Evolutionary conservation across 108 stramenopile species (phyloP).

Genomic region (Chaetoceros tenuissimus): DNA sequence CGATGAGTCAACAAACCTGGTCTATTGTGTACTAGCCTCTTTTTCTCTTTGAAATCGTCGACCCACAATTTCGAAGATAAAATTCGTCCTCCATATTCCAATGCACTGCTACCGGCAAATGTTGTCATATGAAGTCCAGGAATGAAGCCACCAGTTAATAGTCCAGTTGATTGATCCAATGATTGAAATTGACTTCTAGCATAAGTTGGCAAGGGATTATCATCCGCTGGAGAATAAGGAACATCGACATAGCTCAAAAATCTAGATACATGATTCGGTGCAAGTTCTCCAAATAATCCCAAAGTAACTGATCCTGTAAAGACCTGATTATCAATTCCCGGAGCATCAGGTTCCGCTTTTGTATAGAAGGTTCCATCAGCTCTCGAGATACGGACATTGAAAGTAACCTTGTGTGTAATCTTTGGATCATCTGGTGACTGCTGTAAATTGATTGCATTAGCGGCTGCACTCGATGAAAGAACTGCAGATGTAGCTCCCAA

Average conservation of each 20-base stretch:
- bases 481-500: too few relatives aligned
- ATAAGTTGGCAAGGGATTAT: slow-evolving; percentile 60
- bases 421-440: not conserved
- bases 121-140: slow-evolving; percentile 55
- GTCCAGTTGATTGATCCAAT: slow-evolving; percentile 57
- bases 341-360: slow-evolving; percentile 33
- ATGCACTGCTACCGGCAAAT: slow-evolving; percentile 41
- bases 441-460: too few relatives aligned
- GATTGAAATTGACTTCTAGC: slow-evolving; percentile 38
- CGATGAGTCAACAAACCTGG: slow-evolving; percentile 74
- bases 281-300: slow-evolving; percentile 55
- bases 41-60: slow-evolving; percentile 15
- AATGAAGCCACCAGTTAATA: slow-evolving; percentile 62
- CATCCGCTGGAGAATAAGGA: slow-evolving; percentile 26
- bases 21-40: slow-evolving; percentile 30
- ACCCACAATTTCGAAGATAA: slow-evolving; percentile 69
- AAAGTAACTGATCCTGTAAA: slow-evolving; percentile 45
- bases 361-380: slow-evolving; percentile 77
- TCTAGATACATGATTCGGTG: slow-evolving; percentile 49
- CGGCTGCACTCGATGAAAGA: too few relatives aligned
- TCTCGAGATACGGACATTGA: slow-evolving; percentile 74
- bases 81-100: slow-evolving; percentile 59
- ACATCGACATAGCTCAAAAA: slow-evolving; percentile 62
- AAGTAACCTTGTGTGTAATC: slow-evolving; percentile 60
- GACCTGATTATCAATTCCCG: slow-evolving; percentile 50